Base-by-base conservation (phyloP, 805 yeast species). In the Metschnikowia henanensis region DNA sequence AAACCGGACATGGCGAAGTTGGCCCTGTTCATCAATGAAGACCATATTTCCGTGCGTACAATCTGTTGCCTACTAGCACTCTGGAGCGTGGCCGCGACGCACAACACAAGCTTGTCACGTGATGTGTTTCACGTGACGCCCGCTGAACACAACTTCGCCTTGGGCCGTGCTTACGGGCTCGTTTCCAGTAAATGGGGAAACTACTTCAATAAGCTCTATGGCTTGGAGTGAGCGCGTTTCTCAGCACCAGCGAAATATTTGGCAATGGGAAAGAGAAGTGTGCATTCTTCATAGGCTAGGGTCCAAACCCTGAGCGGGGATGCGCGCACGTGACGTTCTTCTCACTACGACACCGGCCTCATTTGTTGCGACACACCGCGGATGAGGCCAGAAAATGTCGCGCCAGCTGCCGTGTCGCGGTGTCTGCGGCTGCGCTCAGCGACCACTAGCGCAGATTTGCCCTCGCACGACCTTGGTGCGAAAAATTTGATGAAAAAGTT, bases 151-250 rank as follows among this genome's bases (percentile, higher is more conserved):
- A 39, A 25, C 12, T 13, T 35, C 19, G 43, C 19, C 5, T 18
- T 60, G 21, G 58, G 52, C 13, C 43, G 32, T n/a, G 50, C 46
- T 3, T 53, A 52, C 33, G 37, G 45, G 10, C 26, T 34, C 29
- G 41, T 62, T 6, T 46, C 49, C n/a, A 33, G 39, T 7, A 43
- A 53, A 15, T 68, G 75, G 73, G 41, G 53, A 16, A 41, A 48
- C 13, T 43, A 63, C 46, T 53, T 61, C 30, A 56, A 62, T 34
- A 61, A 67, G 46, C 66, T 68, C 3, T 68, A 62, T 41, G 64
- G 70, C 7, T 54, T 70, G 39, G 71, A 68, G 45, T 66, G 51
- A 38, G n/a, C n/a, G n/a, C n/a, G n/a, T n/a, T n/a, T n/a, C n/a
- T n/a, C n/a, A n/a, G n/a, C n/a, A n/a, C n/a, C n/a, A n/a, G 26